Base-by-base conservation (phyloP, 768 basidiomycete genomes). In the Hysterangium stoloniferum region DNA sequence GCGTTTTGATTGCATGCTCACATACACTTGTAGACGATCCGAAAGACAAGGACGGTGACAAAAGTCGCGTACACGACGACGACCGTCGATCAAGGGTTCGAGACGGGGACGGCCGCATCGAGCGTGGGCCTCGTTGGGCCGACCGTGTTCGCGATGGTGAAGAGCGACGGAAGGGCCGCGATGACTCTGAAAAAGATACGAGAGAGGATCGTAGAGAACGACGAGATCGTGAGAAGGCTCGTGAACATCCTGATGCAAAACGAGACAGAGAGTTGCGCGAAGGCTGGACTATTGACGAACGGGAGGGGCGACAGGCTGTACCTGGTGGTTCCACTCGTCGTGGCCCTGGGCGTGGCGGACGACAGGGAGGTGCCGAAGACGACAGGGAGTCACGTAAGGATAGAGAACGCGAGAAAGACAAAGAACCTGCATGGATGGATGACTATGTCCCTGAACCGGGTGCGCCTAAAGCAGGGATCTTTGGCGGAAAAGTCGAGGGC, bases 381-480 rank as follows among this genome's bases (percentile, higher is more conserved):
- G 66, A 61, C 12, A 76, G 68, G 48, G 75, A 77, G n/a, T 71
- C 76, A 24, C 64, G 67, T 20, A 71, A 66, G 56, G 75, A 74
- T n/a, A 66, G 67, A 52, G 72, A 68, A 19, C 66, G 68, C 45
- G 71, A 73, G 28, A 79, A 78, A 58, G 89, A 92, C 69, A 88
- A 85, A 59, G 89, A 91, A 61, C 89, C 88, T 20, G 88, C 88
- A 15, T 92, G 88, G 88, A 92, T 92, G 88, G 89, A 90, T 56
- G 80, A 85, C 17, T 89, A 88, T 61, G 75, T 89, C 54, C 86
- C 87, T 11, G 73, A 68, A 45, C 36, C 51, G 20, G 31, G 20
- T 6, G 73, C 73, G 20, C 63, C 78, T 15, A 68, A 67, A 28
- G 68, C 71, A 41, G 84, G 82, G 12, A 80, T 86, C 47, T 70